These are phyloP conservation scores for Cladorrhinum sp. DNA, from an alignment of 2,329 filamentous ascomycete genomes.

Conservation along the genomic window DNA sequence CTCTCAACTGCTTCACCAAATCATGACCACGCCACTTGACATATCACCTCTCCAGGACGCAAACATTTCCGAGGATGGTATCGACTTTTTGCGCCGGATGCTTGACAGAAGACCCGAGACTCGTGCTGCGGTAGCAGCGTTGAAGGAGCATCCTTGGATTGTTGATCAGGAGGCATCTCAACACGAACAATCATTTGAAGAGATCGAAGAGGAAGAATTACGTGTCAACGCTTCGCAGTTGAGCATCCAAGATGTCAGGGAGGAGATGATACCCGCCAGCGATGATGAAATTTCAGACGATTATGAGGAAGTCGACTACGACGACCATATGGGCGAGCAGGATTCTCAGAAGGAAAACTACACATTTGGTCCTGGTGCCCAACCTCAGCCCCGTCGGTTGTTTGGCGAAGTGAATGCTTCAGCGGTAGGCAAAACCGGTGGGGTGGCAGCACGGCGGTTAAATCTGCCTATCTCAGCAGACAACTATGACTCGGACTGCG, in stretches of 20 bases:
- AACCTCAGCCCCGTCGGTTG: conserved; percentile 37
- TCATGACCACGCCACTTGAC: conserved; percentile 77
- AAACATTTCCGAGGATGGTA: conserved; percentile 61
- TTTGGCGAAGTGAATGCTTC: conserved; percentile 57
- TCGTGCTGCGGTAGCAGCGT: conserved; percentile 69
- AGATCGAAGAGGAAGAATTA: conserved; percentile 56
- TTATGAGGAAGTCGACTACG: conserved; percentile 34
- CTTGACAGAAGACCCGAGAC: conserved; percentile 73
- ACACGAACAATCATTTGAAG: conserved; percentile 52
- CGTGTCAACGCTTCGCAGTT: conserved; percentile 60
- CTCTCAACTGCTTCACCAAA: conserved; percentile 74
- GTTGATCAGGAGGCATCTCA: conserved; percentile 25
- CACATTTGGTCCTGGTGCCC: conserved; percentile 56
- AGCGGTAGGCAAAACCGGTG: conserved; percentile 52
- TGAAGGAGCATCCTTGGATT: conserved; percentile 76
- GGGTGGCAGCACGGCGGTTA: conserved; percentile 45
- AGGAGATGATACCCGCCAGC: conserved; percentile 21
- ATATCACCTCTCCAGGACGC: conserved; percentile 57
- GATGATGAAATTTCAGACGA: conserved; percentile 32
- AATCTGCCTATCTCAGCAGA: conserved; percentile 43
- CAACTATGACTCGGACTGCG: conserved; percentile 27
- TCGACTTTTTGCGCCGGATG: conserved; percentile 75
- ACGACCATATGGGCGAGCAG: conserved; percentile 45
- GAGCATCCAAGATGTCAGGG: conserved; percentile 53
- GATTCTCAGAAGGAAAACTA: conserved; percentile 79